Conservation (phyloP, 345 rosid genomes). For the Laguncularia racemosa region DNA sequence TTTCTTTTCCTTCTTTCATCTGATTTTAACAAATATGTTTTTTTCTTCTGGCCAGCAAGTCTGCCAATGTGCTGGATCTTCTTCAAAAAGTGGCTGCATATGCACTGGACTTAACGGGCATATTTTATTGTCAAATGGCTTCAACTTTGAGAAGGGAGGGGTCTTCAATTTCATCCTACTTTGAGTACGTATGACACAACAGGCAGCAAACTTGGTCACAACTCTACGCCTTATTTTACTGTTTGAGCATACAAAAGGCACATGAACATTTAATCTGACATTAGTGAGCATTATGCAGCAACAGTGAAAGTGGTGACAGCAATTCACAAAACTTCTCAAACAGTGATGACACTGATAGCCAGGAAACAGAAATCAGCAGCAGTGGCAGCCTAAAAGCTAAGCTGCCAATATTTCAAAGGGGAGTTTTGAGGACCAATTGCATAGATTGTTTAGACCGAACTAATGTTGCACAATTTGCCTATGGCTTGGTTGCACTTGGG, state of each 20-base stretch:
- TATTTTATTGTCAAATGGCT: conserved; percentile 60
- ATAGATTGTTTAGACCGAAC: conserved; percentile 98
- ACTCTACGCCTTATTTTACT: too few species aligned
- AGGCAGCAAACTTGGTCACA: too few species aligned
- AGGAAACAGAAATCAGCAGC: conserved; percentile 21
- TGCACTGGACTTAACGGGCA: conserved; percentile 74
- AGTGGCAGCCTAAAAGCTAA: conserved; percentile 24
- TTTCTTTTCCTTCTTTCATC: too few species aligned
- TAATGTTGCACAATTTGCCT: conserved; percentile 92
- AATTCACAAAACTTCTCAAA: conserved; percentile 16
- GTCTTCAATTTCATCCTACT: conserved; percentile 24
- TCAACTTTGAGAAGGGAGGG: conserved; percentile 39
- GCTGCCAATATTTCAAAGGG: conserved; percentile 61
- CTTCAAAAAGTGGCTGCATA: conserved; percentile 63
- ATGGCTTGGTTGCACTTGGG: conserved; percentile 84
- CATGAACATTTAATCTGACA: background rate
- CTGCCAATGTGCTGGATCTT: conserved; percentile 64
- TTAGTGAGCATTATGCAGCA: conserved; percentile 28
- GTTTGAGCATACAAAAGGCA: too few species aligned
- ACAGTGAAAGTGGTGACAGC: conserved; percentile 25
- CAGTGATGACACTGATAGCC: conserved; percentile 26
- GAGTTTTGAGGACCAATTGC: conserved; percentile 92
- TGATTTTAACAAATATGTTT: too few species aligned
- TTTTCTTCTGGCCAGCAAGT: conserved; percentile 24
- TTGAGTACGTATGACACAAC: conserved; percentile 47